Base-by-base conservation (phyloP, 2,329 filamentous ascomycete genomes). In the Knoxdaviesia proteae region DNA sequence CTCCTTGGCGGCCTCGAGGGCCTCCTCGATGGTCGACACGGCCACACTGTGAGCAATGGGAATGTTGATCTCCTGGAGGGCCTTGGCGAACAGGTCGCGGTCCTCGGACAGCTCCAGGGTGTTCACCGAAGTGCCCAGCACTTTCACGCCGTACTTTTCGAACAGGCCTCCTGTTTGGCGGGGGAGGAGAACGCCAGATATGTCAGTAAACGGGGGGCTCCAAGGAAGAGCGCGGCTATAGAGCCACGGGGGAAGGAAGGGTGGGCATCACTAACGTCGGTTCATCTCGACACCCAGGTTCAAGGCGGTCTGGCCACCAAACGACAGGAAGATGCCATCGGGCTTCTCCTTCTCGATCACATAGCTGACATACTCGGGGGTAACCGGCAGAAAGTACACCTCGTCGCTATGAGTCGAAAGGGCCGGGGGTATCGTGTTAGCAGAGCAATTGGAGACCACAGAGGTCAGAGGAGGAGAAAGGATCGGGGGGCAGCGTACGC, bases 251-350 rank as follows among this genome's bases (percentile, higher is more conserved):
- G 29, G 31, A 20, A 38, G 9, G 8, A 6, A 11, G 31, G n/a
- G n/a, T n/a, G 29, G 11, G 35, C 30, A 7, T 37, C 36, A 46
- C 45, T 46, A 41, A 46, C 45, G 82, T 58, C 84, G 82, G 67
- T 98, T 79, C 86, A 96, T 92, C 67, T 93, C 76, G 48, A 98
- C 88, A 68, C 90, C 90, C 52, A 96, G 66, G 65, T 96, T 96
- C 57, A 98, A 74, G 52, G 83, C 90, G 34, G 90, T 98, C 69
- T 98, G 90, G 42, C 90, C 90, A 63, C 90, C 90, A 54, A 96
- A 98, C 42, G 86, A 90, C 53, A 96, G 73, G 66, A 96, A 90
- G 60, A 98, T 93, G 54, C 88, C 90, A 67, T 98, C 90, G 37
- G 90, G 90, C 58, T 78, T 76, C 65, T 96, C 90, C 56, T 82